Percentiles rank a stretch among this genome's conserved stretches.
These are phyloP conservation scores for Cryphonectria carpinicola DNA, from an alignment of 2,329 filamentous ascomycete species.

Conservation along the genomic window DNA sequence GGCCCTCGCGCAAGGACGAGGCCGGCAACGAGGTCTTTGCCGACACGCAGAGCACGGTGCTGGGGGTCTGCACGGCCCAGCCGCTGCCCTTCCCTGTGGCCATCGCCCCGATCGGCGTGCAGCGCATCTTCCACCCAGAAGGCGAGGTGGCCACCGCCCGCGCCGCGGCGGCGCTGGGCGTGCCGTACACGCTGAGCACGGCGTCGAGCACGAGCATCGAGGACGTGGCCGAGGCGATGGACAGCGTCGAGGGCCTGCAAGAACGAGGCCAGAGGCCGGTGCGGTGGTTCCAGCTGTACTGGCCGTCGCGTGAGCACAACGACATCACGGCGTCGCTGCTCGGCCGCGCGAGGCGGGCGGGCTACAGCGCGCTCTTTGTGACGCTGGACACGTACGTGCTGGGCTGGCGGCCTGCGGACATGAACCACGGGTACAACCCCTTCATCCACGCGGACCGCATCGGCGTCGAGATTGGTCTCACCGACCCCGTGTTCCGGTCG, in stretches of 20 bases:
- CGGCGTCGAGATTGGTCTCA: slow-evolving; percentile 27
- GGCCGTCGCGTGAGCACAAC: slow-evolving; percentile 56
- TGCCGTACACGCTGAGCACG: slow-evolving; percentile 65
- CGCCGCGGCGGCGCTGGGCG: slow-evolving; percentile 53
- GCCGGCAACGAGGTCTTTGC: slow-evolving; percentile 17
- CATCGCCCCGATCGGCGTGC: slow-evolving; percentile 67
- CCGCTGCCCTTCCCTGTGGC: slow-evolving; percentile 62
- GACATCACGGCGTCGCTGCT: slow-evolving; percentile 55
- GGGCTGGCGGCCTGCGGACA: slow-evolving; percentile 55
- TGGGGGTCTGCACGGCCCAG: slow-evolving; percentile 45
- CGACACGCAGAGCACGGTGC: slow-evolving; percentile 52
- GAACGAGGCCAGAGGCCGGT: slow-evolving; percentile 16
- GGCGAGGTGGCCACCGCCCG: slow-evolving; percentile 64
- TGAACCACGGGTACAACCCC: slow-evolving; percentile 27
- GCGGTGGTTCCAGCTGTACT: slow-evolving; percentile 64
- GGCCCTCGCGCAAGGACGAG: slow-evolving; percentile 11
- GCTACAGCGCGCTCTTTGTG: slow-evolving; percentile 58
- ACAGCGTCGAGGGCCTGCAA: slow-evolving; percentile 28
- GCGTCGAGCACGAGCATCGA: slow-evolving; percentile 62
- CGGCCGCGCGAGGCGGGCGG: slow-evolving; percentile 47
- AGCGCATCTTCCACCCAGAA: slow-evolving; percentile 63
- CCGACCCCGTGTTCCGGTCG: slow-evolving; percentile 21
- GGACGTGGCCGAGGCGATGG: slow-evolving; percentile 46
- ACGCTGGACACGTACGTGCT: slow-evolving; percentile 62
- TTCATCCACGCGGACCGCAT: slow-evolving; percentile 26